Conservation (phyloP, 108 stramenopile genomes). For the Cyclotella choctawhatcheeana region DNA sequence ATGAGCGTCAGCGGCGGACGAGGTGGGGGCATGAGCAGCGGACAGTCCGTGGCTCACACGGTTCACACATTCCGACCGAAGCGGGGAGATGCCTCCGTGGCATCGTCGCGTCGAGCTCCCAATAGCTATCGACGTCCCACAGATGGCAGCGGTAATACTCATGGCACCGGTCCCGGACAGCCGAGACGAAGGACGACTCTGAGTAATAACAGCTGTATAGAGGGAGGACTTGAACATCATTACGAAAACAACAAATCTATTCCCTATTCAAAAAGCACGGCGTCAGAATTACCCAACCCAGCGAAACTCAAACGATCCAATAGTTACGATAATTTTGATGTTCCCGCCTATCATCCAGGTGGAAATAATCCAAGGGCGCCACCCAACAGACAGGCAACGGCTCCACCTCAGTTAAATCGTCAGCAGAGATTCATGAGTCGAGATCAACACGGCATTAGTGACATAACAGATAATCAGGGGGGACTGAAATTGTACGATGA, state of each 20-base stretch:
- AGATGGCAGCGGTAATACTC: background rate
- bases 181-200: background rate
- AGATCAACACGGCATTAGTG: background rate
- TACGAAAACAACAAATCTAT: background rate
- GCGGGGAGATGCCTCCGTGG: background rate
- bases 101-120: background rate
- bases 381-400: background rate
- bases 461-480: background rate
- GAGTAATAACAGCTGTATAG: too few relatives aligned
- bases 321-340: background rate
- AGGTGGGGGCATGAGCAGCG: background rate
- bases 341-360: background rate
- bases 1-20: background rate
- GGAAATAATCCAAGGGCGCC: background rate
- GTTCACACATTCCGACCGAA: background rate
- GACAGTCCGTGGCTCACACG: background rate
- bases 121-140: background rate
- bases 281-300: background rate
- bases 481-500: slow-evolving; percentile 5
- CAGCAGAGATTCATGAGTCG: background rate
- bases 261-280: background rate
- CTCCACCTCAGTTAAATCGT: background rate
- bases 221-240: background rate
- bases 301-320: background rate
- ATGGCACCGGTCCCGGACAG: background rate